Conservation (phyloP, 2,329 filamentous ascomycete genomes). For the Aspergillus sp. region DNA sequence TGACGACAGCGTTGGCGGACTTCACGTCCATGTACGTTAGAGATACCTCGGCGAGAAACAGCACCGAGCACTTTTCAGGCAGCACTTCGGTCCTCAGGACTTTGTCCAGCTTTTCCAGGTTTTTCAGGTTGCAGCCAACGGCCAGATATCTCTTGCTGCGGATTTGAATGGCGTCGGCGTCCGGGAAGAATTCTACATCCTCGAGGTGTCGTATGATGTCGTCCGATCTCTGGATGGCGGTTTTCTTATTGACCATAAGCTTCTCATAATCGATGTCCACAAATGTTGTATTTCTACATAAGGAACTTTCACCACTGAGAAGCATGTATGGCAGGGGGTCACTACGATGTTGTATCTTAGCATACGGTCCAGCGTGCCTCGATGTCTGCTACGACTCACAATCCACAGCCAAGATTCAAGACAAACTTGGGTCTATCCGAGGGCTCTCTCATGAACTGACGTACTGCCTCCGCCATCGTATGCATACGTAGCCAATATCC, state of each 20-base stretch:
- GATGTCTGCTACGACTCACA: slow-evolving; percentile 58
- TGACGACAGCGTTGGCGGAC: slow-evolving; percentile 70
- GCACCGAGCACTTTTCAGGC: slow-evolving; percentile 58
- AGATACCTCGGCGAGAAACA: slow-evolving; percentile 88
- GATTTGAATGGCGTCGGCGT: slow-evolving; percentile 50
- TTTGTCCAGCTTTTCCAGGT: slow-evolving; percentile 60
- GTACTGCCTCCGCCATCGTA: slow-evolving; percentile 72
- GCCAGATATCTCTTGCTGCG: slow-evolving; percentile 71
- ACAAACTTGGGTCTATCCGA: slow-evolving; percentile 65
- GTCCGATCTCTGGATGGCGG: slow-evolving; percentile 63
- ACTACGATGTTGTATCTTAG: slow-evolving; percentile 49
- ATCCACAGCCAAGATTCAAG: slow-evolving; percentile 85
- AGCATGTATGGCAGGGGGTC: slow-evolving; percentile 87
- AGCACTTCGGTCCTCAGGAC: slow-evolving; percentile 61
- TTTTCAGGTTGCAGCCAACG: slow-evolving; percentile 75
- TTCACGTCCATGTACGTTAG: slow-evolving; percentile 82
- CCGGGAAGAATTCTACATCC: slow-evolving; percentile 38
- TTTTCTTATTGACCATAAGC: slow-evolving; percentile 71
- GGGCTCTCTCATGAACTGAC: slow-evolving; percentile 65
- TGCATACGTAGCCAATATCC: slow-evolving; percentile 86
- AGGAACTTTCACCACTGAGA: slow-evolving; percentile 62
- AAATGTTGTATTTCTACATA: slow-evolving; percentile 63
- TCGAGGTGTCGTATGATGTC: slow-evolving; percentile 57
- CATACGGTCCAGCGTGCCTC: slow-evolving; percentile 14
- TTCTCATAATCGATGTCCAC: slow-evolving; percentile 85